Base-by-base conservation (phyloP, 495 filamentous ascomycete species). In the Pyrenula aspistea region DNA sequence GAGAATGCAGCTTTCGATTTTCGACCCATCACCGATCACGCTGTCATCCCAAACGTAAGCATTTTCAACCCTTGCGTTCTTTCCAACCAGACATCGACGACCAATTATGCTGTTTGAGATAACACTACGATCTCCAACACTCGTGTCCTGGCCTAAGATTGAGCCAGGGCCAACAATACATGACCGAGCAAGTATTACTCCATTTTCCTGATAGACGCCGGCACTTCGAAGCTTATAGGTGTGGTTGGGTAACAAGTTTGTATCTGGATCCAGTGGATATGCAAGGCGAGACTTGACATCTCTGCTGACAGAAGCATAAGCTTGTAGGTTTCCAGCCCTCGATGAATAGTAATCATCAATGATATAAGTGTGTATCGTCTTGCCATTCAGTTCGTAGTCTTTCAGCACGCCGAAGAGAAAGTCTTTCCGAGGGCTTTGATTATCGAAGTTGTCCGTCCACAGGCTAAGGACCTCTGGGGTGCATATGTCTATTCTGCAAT, bases 401-500 rank as follows among this genome's bases (percentile, higher is more conserved):
- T 96, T 96, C 22, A 99, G 75, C 15, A 97, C 89, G 57, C 90
- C 89, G 60, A 88, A 84, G 23, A 99, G 67, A 62, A 95, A 97
- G 63, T 95, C 89, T 60, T 84, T 84, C 55, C 93, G 82, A 8
- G 93, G 87, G 2, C 87, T 75, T 64, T 95, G 86, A 71, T 93
- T 96, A 70, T 99, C 93, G 68, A 99, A 99, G 65, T 89, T 94
- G 65, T 99, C 93, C 4, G 89, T 91, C 89, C 93, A 99, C 57
- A 96, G 72, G 24, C 91, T 90, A 50, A 97, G 77, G 20, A 96
- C 89, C 62, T 97, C 93, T 0, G 91, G 90, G 0, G 94, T 96
- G 69, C 94, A 99, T 59, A 99, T 97, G 65, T 99, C 93, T 66
- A 99, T 92, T 55, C 85, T 88, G 63, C 89, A 93, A 71, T 99